Evolutionary conservation across 305 asterid species (phyloP), one percentile per base, ranked within the genome.

Genomic region (Nicotiana rustica): DNA sequence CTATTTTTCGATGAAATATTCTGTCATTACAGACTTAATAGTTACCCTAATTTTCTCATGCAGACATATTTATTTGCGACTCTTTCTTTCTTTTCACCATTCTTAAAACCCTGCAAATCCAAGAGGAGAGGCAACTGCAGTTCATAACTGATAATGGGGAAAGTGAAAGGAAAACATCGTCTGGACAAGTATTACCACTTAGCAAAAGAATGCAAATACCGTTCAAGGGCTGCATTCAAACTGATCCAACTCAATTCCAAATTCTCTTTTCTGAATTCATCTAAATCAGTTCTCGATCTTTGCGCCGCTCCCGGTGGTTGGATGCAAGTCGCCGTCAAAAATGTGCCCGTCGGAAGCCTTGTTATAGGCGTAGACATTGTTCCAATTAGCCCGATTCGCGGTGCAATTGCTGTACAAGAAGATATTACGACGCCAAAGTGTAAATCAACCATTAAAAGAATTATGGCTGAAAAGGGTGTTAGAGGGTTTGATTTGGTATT

Each of bases 271-370:
- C 94, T 95, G 85, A 91, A 92, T 3, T 87, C 98, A 6, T 83
- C 94, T 57, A 91, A 86, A 76, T 85, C 97, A 15, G 98, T 89
- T 55, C 98, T 95, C 85, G 98, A 95, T 84, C 98, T 95, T 86
- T 95, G 98, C 82, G 98, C 98, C 78, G 98, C 98, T 4, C 98
- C 98, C 0, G 98, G 97, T 3, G 98, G 98, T 55, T 95, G 98
- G 98, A 91, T 93, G 95, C 98, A 95, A 78, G 98, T 92, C 9
- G 83, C 91, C 29, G 94, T 92, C 15, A 92, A 92, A 80, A 89
- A 93, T 2, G 92, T 86, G 3, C 99, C 99, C 4, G 98, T 91
- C 35, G 97, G 97, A 8, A 91, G 93, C 73, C 89, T 95, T 33
- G 95, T 95, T 5, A 77, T 95, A 79, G 98, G 97, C 17, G 93